Conservation (phyloP, 805 yeast genomes). For the Suhomyces emberorum region DNA sequence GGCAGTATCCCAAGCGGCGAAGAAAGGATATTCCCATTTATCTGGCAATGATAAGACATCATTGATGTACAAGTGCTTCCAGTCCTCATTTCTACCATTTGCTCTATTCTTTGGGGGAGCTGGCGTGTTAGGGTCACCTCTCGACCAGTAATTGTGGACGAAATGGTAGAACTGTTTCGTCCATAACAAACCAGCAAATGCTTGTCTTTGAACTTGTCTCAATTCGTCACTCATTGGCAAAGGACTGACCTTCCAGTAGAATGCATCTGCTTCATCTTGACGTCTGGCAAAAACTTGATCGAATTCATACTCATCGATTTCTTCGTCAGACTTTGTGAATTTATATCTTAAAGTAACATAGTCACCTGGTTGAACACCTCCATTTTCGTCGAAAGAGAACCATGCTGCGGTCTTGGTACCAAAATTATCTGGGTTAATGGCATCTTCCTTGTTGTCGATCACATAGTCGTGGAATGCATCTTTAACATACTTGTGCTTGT, state of each 20-base stretch:
- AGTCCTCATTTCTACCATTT: constrained; percentile 80
- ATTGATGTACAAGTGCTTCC: constrained; percentile 86
- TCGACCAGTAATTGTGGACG: constrained; percentile 80
- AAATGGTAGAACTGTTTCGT: constrained; percentile 88
- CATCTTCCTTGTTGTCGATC: constrained; percentile 54
- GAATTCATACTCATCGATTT: constrained; percentile 68
- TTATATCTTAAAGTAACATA: constrained; percentile 82
- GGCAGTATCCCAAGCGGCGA: constrained; percentile 96
- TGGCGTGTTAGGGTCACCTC: constrained; percentile 75
- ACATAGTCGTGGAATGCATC: constrained; percentile 90
- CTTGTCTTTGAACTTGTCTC: constrained; percentile 85
- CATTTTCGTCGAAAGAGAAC: constrained; percentile 71
- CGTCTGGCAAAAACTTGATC: constrained; percentile 68
- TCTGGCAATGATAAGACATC: constrained; percentile 89
- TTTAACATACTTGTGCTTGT: constrained; percentile 61
- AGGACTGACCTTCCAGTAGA: constrained; percentile 86
- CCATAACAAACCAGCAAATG: constrained; percentile 92
- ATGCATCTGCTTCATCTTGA: constrained; percentile 86
- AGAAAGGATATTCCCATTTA: constrained; percentile 94
- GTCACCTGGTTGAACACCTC: constrained; percentile 83
- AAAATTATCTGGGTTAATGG: constrained; percentile 61
- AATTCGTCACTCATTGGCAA: constrained; percentile 77
- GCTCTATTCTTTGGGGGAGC: constrained; percentile 80
- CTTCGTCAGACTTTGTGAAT: constrained; percentile 45
- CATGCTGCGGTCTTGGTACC: constrained; percentile 90